A percentile compares a stretch with the other conserved stretches of the same genome.
phyloP scores from a whole-genome alignment of 192 early-diverging fungal species.

The Linnemannia elongata region DNA sequence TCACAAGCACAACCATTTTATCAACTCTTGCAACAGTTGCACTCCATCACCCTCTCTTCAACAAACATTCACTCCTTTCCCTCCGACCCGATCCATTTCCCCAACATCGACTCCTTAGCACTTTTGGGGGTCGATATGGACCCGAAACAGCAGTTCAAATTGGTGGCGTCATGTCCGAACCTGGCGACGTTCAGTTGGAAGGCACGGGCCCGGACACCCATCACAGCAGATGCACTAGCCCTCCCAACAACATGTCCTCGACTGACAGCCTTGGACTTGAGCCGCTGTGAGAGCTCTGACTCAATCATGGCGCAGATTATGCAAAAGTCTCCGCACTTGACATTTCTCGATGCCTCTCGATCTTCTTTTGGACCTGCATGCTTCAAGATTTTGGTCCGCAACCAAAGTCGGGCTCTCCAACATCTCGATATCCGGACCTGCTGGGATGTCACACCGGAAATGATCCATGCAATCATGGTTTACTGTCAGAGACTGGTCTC shows the following conservation, averaged over 20 bases:
- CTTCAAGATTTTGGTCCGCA: conserved; percentile 2
- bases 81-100: not conserved
- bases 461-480: not conserved
- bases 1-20: not conserved
- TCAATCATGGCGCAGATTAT: not conserved
- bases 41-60: not conserved
- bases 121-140: conserved; percentile 1
- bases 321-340: not conserved
- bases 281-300: conserved; percentile 8
- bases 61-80: not conserved
- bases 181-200: conserved; percentile 3
- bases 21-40: not conserved
- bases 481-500: not conserved
- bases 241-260: not conserved
- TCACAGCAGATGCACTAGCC: not conserved
- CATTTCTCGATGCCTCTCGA: not conserved
- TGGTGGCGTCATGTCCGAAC: conserved; percentile 5
- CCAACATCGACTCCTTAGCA: not conserved
- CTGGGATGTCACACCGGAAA: conserved; percentile 10
- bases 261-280: not conserved
- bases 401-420: not conserved
- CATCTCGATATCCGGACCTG: not conserved
- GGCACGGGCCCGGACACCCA: not conserved
- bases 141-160: not conserved
- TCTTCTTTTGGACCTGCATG: conserved; percentile 4